Conservation (phyloP, 805 yeast species). For the Saccharomycopsis sp. region DNA sequence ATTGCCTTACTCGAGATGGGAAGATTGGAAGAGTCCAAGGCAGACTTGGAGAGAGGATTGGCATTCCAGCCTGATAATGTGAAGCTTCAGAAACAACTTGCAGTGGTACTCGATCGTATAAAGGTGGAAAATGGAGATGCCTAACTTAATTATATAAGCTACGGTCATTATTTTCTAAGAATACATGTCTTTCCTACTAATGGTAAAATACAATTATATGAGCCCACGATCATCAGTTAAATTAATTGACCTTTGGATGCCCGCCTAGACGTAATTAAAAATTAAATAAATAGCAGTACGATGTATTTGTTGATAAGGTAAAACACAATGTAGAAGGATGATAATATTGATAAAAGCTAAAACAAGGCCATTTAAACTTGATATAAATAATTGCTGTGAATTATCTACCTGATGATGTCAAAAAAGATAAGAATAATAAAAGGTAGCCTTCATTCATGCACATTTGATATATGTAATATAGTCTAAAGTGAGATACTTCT, state of each 20-base stretch:
- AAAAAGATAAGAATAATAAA: too few species aligned
- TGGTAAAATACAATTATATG: too few species aligned
- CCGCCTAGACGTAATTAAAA: background rate
- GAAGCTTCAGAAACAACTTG: conserved; percentile 43
- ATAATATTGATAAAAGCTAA: background rate
- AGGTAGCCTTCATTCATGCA: background rate
- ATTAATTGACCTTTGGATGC: too few species aligned
- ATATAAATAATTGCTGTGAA: background rate
- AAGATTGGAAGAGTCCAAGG: conserved; percentile 53
- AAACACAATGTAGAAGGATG: background rate
- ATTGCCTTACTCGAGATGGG: conserved; percentile 58
- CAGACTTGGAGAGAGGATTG: conserved; percentile 67
- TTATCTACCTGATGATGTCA: background rate
- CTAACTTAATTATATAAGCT: too few species aligned
- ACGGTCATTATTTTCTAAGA: background rate
- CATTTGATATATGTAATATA: background rate
- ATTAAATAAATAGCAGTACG: background rate
- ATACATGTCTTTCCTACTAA: background rate
- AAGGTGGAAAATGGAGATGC: conserved; percentile 57
- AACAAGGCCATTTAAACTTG: background rate
- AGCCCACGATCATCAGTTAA: too few species aligned
- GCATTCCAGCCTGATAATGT: conserved; percentile 51
- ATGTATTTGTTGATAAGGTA: background rate
- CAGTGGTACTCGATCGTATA: conserved; percentile 40
- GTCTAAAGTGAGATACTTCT: background rate